Evolutionary conservation across 2,329 filamentous ascomycete species (phyloP), one percentile per base, ranked within the genome.

Genomic region (Fusarium virguliforme): DNA sequence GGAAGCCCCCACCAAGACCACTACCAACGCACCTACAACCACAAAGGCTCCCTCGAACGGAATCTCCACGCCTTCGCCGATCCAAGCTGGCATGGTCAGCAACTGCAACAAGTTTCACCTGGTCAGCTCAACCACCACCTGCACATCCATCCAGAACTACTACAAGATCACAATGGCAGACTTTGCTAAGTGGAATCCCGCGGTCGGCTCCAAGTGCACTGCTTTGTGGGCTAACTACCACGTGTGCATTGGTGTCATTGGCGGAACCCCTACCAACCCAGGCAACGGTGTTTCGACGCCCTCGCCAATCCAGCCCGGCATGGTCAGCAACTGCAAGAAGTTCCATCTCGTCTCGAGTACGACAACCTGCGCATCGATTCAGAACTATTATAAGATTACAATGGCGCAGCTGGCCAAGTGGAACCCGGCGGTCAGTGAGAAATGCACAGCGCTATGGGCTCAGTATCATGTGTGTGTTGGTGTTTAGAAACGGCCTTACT

Each of bases 301-400:
- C 1, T 70, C 72, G 9, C 77, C 79, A 8, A 76, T 65, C 9
- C 77, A 79, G 57, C 58, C 71, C 3, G 74, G 72, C 22, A 22
- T 22, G 22, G 22, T 22, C 4, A 22, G 22, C 22, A 22, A 22
- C 22, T 22, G 22, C 22, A 70, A 78, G 24, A 75, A 66, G 38
- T 80, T 79, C 56, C 65, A 79, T 56, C 46, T 65, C 3, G 64
- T 79, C 0, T 35, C 67, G 9, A 41, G n/a, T 0, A 75, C 71
- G 1, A 75, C 78, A 9, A 65, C 51, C 6, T 81, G 79, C 46
- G 58, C 38, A 7, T 60, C 50, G 0, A 79, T 81, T 30, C 71
- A 74, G 9, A 35, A 57, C 0, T 55, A 58, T 6, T 63, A 75
- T 3, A 62, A 68, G 6, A 76, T 80, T 40, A 54, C 72, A 0